phyloP scores from a whole-genome alignment of 2,329 filamentous ascomycete species.

The Aspergillus tanneri region DNA sequence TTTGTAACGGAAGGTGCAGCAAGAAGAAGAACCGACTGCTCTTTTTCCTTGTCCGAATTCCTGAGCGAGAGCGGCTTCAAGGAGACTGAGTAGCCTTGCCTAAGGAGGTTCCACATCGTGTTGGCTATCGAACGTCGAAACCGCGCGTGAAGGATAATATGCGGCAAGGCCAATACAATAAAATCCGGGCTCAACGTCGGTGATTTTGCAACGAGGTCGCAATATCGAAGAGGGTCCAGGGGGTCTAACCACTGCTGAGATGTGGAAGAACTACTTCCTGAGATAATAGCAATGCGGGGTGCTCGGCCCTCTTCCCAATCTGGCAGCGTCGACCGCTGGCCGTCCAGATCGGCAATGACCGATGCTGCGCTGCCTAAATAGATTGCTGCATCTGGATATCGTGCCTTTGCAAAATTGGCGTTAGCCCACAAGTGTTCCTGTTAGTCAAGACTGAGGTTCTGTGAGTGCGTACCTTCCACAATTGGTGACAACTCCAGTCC shows the following conservation, averaged over 20 bases:
- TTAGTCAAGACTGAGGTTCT: too few relatives aligned
- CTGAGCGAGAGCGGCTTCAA: not conserved
- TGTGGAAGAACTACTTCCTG: too few relatives aligned
- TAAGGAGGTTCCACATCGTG: slow-evolving; percentile 2
- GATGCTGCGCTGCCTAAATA: not conserved
- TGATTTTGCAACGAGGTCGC: slow-evolving; percentile 1
- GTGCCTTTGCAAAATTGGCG: not conserved
- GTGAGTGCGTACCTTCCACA: slow-evolving; percentile 1
- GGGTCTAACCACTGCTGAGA: too few relatives aligned
- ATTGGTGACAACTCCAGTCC: not conserved
- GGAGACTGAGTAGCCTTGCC: slow-evolving; percentile 1
- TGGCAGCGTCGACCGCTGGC: not conserved
- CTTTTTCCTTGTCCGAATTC: not conserved
- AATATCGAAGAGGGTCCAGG: not conserved
- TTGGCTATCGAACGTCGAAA: not conserved
- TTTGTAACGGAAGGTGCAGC: slow-evolving; percentile 1
- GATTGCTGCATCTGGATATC: slow-evolving; percentile 1
- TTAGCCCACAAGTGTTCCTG: too few relatives aligned
- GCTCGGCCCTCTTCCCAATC: not conserved
- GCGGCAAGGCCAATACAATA: slow-evolving; percentile 2
- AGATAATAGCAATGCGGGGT: slow-evolving; percentile 3
- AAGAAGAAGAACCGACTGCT: slow-evolving; percentile 1
- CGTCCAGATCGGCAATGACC: not conserved
- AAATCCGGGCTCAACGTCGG: not conserved
- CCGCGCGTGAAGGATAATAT: not conserved